These are phyloP conservation scores for Elsinoe fawcettii DNA, from an alignment of 2,329 filamentous ascomycete species.

Conservation along the genomic window DNA sequence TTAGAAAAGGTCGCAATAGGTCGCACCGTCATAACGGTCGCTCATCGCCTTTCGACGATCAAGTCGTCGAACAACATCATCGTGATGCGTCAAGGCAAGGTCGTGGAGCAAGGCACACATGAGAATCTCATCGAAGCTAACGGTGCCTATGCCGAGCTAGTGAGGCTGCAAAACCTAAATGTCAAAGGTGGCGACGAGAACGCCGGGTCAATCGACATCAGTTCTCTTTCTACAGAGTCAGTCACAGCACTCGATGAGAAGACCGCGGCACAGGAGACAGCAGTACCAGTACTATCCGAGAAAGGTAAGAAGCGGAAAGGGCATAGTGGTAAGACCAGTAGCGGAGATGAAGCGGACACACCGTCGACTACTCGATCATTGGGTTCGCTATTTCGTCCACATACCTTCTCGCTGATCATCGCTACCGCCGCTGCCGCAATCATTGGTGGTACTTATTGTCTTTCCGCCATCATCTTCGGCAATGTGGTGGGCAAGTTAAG, in stretches of 20 bases:
- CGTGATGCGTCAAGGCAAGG: constrained; percentile 42
- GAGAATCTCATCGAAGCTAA: constrained; percentile 35
- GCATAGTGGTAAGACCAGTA: no score
- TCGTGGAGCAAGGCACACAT: constrained; percentile 44
- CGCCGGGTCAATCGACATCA: neutral
- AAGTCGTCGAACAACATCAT: constrained; percentile 36
- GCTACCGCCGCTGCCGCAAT: constrained; percentile 34
- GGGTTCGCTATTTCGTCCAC: constrained; percentile 16
- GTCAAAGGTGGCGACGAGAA: neutral
- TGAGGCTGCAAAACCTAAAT: constrained; percentile 38
- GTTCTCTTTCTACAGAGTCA: neutral
- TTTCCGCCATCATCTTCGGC: constrained; percentile 53
- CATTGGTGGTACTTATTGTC: constrained; percentile 52
- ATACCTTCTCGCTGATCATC: constrained; percentile 26
- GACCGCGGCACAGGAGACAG: no score
- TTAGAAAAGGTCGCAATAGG: constrained; percentile 27
- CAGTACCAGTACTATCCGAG: no score
- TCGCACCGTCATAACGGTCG: constrained; percentile 39
- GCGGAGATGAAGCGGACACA: no score
- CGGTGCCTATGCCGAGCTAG: constrained; percentile 42
- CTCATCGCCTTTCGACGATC: constrained; percentile 37
- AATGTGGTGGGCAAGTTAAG: constrained; percentile 52
- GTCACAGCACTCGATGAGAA: neutral
- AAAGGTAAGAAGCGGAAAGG: no score
- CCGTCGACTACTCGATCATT: neutral